Evolutionary conservation across 345 rosid genomes (phyloP), one percentile per base, ranked within the genome.

Genomic region (Brassica carinata): DNA sequence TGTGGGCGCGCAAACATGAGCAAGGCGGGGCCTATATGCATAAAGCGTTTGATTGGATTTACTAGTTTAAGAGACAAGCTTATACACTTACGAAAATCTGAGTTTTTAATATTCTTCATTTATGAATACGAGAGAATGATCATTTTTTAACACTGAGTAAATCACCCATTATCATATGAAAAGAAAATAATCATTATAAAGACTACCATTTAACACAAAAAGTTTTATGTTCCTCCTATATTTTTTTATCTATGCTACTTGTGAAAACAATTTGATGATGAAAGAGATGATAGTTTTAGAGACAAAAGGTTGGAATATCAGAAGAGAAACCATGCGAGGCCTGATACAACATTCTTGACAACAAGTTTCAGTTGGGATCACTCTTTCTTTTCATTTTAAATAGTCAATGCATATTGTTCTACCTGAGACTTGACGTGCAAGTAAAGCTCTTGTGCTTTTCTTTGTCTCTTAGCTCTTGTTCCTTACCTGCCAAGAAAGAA

Each of bases 381-480:
- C 76, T 78, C 72, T 85, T 90, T 86, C 94, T 86, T 81, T 86
- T 94, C 82, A 84, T 75, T 83, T 89, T 79, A 92, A 66, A 75
- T 77, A 89, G 63, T 62, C 87, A 7, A 94, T 55, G 82, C 87
- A 23, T 19, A 84, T 8, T 78, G 79, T 82, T 88, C 89, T 0
- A 90, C 91, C 84, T 92, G 92, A 2, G 87, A 85, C 86, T 89
- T 89, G n/a, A 92, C 85, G 62, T 88, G 83, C 53, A 87, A 36
- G 83, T 94, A 90, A 64, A 92, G 9, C 83, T 89, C n/a, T 11
- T 88, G 89, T 30, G 90, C 86, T 65, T 85, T 89, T 14, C 83
- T 64, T 67, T 86, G 77, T 89, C 93, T 66, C 58, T 81, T 51
- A 90, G 58, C 69, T 87, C 93, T 71, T 79, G 57, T 69, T 79